phyloP scores from a whole-genome alignment of 148 eudicot genomes.

The Vaccinium darrowii region DNA sequence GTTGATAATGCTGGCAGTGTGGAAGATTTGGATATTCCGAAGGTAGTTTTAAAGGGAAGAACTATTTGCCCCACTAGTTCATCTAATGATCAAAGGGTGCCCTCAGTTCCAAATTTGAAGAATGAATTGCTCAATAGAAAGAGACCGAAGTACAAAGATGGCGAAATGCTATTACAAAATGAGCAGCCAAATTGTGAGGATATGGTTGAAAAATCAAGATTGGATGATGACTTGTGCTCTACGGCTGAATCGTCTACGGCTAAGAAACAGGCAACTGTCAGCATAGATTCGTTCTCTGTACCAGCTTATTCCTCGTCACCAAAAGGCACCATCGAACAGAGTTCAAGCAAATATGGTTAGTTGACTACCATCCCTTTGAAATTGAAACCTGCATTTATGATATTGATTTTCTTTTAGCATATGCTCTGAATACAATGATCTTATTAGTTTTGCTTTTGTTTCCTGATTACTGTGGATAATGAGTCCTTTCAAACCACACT shows the following conservation, averaged over 20 bases:
- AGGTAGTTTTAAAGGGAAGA: slow-evolving; percentile 43
- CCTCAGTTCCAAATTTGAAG: slow-evolving; percentile 49
- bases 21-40: slow-evolving; percentile 33
- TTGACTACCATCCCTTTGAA: neutral
- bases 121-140: slow-evolving; percentile 42
- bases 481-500: neutral
- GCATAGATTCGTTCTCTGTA: slow-evolving; percentile 55
- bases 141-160: slow-evolving; percentile 42
- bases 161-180: slow-evolving; percentile 27
- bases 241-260: slow-evolving; percentile 77
- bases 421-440: neutral
- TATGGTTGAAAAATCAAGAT: slow-evolving; percentile 28
- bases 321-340: slow-evolving; percentile 26
- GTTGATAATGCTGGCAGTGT: slow-evolving; percentile 54
- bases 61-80: slow-evolving; percentile 47
- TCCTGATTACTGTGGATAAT: neutral
- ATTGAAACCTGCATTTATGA: neutral
- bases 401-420: neutral
- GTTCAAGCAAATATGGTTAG: slow-evolving; percentile 37
- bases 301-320: slow-evolving; percentile 48
- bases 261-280: slow-evolving; percentile 55
- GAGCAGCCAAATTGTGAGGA: slow-evolving; percentile 25
- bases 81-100: slow-evolving; percentile 84
- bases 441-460: neutral
- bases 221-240: slow-evolving; percentile 69